Conservation (phyloP, 78 protist species). For the Dictyostelium intermedium region DNA sequence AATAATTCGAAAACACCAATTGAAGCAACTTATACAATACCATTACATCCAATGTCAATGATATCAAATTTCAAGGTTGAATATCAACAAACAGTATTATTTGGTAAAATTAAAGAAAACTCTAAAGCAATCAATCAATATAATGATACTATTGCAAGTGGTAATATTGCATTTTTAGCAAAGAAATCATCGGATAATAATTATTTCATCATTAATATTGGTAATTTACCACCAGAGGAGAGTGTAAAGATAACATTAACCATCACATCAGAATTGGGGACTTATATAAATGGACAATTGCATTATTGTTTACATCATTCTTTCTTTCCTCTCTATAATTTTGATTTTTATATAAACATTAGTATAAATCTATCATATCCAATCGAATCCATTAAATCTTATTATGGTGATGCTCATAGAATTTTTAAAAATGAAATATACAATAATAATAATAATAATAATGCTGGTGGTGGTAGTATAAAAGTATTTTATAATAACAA, state of each 20-base stretch:
- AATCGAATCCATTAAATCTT: neutral
- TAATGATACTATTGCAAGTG: slow-evolving; percentile 30
- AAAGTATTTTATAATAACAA: neutral
- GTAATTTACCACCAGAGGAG: slow-evolving; percentile 82
- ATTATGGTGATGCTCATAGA: no score
- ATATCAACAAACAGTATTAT: neutral
- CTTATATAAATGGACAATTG: neutral
- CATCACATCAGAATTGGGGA: slow-evolving; percentile 74
- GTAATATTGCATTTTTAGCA: slow-evolving; percentile 28
- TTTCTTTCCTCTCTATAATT: neutral
- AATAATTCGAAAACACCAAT: slow-evolving; percentile 3
- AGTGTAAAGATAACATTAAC: slow-evolving; percentile 42
- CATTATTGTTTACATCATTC: slow-evolving; percentile 20
- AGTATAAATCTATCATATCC: neutral
- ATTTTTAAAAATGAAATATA: neutral
- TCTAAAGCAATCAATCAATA: neutral
- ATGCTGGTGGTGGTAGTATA: neutral
- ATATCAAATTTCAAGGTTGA: neutral
- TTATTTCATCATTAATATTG: slow-evolving; percentile 36
- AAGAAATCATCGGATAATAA: neutral
- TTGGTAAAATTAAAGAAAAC: slow-evolving; percentile 24
- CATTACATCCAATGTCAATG: neutral
- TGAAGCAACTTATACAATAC: slow-evolving; percentile 36
- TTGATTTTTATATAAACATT: neutral
- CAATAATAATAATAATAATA: no score